phyloP scores from a whole-genome alignment of 2,329 filamentous ascomycete genomes.

The Epicoccum sorghinum region DNA sequence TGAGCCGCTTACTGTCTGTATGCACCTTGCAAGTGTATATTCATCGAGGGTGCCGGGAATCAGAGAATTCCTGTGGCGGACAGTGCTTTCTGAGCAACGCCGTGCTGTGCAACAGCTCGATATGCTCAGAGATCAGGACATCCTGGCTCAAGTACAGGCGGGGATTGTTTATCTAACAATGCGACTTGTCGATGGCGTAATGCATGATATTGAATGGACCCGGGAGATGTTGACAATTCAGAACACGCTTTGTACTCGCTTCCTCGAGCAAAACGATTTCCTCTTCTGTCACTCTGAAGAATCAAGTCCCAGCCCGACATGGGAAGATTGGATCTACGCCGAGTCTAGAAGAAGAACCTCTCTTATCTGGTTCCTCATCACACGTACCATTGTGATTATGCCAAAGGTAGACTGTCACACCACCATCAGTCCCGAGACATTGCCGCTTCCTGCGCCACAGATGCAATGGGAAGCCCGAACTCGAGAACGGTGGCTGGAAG shows the following conservation, averaged over 20 bases:
- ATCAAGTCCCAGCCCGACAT: background rate
- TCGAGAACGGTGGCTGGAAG: background rate
- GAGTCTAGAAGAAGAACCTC: background rate
- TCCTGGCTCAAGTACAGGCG: background rate
- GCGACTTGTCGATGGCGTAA: background rate
- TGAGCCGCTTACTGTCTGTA: background rate
- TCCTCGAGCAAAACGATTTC: background rate
- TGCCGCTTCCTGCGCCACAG: background rate
- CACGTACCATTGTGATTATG: background rate
- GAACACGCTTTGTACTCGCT: background rate
- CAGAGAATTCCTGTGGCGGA: background rate
- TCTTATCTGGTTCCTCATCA: background rate
- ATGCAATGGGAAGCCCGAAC: background rate
- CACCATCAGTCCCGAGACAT: background rate
- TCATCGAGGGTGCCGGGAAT: background rate
- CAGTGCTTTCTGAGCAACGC: background rate
- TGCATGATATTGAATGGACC: background rate
- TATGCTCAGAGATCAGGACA: background rate
- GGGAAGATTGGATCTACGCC: background rate
- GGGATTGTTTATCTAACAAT: background rate
- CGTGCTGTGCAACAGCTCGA: background rate
- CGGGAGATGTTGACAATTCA: background rate
- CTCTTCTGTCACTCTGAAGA: background rate
- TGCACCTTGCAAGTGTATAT: background rate
- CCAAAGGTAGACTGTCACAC: background rate